Evolutionary conservation across 768 basidiomycete genomes (phyloP).

Genomic region (Russula earlei): DNA sequence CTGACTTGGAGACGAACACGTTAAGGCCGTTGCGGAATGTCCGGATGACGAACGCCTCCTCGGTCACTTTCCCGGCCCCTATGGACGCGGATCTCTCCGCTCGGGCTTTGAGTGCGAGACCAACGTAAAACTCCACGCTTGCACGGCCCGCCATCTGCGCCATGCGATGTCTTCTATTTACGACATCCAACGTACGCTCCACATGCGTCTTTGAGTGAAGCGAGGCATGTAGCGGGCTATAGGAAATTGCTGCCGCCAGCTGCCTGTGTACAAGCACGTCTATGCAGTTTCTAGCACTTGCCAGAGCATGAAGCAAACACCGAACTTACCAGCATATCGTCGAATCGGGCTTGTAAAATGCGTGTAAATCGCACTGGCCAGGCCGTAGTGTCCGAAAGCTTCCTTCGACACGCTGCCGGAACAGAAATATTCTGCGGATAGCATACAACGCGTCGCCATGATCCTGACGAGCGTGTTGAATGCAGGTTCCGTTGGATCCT

Average conservation of each 20-base stretch:
- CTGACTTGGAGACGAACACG: conserved; percentile 93
- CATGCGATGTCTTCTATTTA: conserved; percentile 89
- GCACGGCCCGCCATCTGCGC: conserved; percentile 97
- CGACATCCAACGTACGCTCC: conserved; percentile 74
- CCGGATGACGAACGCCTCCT: conserved; percentile 89
- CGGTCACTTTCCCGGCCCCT: conserved; percentile 35
- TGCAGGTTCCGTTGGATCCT: conserved; percentile 78
- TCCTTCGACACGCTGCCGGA: conserved; percentile 89
- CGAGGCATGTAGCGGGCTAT: conserved; percentile 72
- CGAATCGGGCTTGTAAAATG: conserved; percentile 98
- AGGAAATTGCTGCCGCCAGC: conserved; percentile 80
- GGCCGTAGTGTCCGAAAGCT: conserved; percentile 92
- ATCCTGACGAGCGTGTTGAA: conserved; percentile 98
- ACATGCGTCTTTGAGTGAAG: conserved; percentile 85
- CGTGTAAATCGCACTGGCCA: conserved; percentile 96
- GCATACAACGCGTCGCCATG: conserved; percentile 98
- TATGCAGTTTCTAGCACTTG: conserved; percentile 22
- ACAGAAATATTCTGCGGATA: conserved; percentile 96
- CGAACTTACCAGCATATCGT: conserved; percentile 73
- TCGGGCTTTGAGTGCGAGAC: conserved; percentile 74
- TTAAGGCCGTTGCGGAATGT: conserved; percentile 91
- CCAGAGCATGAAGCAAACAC: background rate
- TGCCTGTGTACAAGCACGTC: conserved; percentile 94
- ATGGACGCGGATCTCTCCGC: conserved; percentile 33
- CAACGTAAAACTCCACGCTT: conserved; percentile 96